Evolutionary conservation across 2,329 filamentous ascomycete species (phyloP).

Genomic region (Botrytis squamosa): DNA sequence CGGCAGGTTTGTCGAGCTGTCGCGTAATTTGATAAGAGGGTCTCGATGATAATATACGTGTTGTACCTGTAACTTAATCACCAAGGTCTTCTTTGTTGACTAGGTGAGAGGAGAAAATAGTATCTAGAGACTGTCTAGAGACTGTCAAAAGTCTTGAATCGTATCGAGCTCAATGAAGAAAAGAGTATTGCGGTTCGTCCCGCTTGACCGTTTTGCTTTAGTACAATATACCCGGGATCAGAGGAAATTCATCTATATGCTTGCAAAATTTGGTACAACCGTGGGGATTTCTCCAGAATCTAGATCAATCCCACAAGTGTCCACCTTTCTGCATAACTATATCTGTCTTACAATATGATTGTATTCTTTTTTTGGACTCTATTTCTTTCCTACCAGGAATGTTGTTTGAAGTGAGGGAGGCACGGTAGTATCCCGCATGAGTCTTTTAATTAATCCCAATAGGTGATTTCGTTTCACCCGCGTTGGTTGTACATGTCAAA

Average conservation of each 20-base stretch:
- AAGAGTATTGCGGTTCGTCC: conserved; percentile 1
- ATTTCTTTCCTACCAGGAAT: neutral
- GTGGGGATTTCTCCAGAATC: conserved; percentile 5
- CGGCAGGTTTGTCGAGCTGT: neutral
- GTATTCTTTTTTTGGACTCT: neutral
- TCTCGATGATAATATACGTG: neutral
- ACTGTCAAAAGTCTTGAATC: neutral
- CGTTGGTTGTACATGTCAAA: conserved; percentile 6
- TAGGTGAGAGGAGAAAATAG: neutral
- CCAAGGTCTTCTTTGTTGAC: neutral
- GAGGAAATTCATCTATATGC: neutral
- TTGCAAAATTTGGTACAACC: neutral
- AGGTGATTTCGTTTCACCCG: conserved; percentile 18
- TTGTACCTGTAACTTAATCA: neutral
- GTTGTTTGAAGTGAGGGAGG: neutral
- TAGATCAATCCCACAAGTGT: neutral
- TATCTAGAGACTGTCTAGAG: neutral
- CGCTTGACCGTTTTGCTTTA: conserved; percentile 12
- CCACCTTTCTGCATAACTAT: conserved; percentile 8
- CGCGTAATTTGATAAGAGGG: neutral
- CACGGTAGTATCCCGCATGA: neutral
- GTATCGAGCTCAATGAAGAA: neutral
- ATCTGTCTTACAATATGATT: neutral
- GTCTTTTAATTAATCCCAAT: neutral
- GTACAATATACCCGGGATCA: neutral